Evolutionary conservation across 306 rosid genomes (phyloP).

Genomic region (Dalbergia oliveri): DNA sequence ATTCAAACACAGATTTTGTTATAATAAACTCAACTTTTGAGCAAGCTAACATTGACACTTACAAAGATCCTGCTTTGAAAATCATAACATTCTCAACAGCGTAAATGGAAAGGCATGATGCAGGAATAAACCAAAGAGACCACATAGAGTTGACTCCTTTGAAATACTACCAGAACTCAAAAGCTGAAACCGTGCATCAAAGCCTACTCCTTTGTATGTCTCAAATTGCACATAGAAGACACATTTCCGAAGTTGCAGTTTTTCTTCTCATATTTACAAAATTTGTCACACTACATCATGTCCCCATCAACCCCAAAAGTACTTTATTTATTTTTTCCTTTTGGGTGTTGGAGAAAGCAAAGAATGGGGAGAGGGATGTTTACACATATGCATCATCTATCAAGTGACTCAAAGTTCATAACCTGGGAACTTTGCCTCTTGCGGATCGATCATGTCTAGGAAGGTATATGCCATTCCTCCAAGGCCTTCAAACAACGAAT

Average conservation of each 20-base stretch:
- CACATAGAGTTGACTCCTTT: too few species aligned
- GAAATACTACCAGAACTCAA: too few species aligned
- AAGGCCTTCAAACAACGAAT: slow-evolving; percentile 79
- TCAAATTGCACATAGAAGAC: slow-evolving; percentile 19
- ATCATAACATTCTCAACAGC: neutral
- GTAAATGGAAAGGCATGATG: neutral
- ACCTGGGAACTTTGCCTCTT: slow-evolving; percentile 73
- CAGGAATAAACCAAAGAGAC: too few species aligned
- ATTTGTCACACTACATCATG: slow-evolving; percentile 1
- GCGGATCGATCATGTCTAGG: slow-evolving; percentile 78
- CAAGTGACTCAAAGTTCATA: slow-evolving; percentile 63
- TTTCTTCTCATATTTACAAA: slow-evolving; percentile 27
- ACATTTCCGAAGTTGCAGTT: neutral
- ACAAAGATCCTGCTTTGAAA: neutral
- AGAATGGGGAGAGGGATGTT: neutral
- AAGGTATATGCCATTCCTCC: slow-evolving; percentile 79
- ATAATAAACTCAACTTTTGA: too few species aligned
- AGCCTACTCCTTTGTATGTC: neutral
- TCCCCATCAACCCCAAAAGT: neutral
- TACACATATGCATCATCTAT: slow-evolving; percentile 15
- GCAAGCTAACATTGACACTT: too few species aligned
- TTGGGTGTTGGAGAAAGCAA: neutral
- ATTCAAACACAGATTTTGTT: too few species aligned
- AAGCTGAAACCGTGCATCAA: neutral
- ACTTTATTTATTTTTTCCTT: neutral